A percentile compares a stretch with the other conserved stretches of the same genome.
phyloP scores from a whole-genome alignment of 331 rosid genomes.

The Quercus lobata region DNA sequence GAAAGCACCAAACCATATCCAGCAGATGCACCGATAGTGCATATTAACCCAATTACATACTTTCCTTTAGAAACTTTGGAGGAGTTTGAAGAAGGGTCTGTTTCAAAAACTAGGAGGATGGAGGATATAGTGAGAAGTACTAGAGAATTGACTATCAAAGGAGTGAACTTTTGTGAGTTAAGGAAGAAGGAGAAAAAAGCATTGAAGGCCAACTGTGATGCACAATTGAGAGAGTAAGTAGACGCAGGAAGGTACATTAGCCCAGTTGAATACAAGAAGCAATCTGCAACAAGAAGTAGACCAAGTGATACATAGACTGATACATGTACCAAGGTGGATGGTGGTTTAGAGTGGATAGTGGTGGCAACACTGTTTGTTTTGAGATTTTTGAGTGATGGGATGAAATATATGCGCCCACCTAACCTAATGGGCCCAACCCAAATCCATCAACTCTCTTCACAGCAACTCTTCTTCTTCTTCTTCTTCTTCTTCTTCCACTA shows the following conservation, averaged over 20 bases:
- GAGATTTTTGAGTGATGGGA: slow-evolving; percentile 29
- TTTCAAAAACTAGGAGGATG: slow-evolving; percentile 52
- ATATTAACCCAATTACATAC: slow-evolving; percentile 53
- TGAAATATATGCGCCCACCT: too few relatives aligned
- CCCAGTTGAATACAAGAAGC: slow-evolving; percentile 57
- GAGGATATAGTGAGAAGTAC: slow-evolving; percentile 69
- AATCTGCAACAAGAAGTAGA: slow-evolving; percentile 28
- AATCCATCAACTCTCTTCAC: too few relatives aligned
- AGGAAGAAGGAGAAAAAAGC: slow-evolving; percentile 70
- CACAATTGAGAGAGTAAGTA: slow-evolving; percentile 53
- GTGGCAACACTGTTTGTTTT: not conserved
- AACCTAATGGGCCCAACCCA: too few relatives aligned
- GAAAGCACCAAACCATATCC: slow-evolving; percentile 42
- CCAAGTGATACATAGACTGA: slow-evolving; percentile 49
- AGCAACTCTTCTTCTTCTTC: too few relatives aligned
- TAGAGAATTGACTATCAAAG: slow-evolving; percentile 57
- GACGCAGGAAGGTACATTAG: slow-evolving; percentile 64
- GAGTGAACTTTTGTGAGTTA: slow-evolving; percentile 65
- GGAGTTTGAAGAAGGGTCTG: slow-evolving; percentile 33
- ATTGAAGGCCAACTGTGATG: slow-evolving; percentile 76
- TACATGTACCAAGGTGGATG: slow-evolving; percentile 27
- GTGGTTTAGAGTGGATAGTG: slow-evolving; percentile 18
- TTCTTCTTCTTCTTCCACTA: too few relatives aligned
- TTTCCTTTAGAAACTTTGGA: slow-evolving; percentile 25
- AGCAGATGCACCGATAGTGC: slow-evolving; percentile 53